Conservation (phyloP, 345 rosid genomes). For the Barbarea vulgaris region DNA sequence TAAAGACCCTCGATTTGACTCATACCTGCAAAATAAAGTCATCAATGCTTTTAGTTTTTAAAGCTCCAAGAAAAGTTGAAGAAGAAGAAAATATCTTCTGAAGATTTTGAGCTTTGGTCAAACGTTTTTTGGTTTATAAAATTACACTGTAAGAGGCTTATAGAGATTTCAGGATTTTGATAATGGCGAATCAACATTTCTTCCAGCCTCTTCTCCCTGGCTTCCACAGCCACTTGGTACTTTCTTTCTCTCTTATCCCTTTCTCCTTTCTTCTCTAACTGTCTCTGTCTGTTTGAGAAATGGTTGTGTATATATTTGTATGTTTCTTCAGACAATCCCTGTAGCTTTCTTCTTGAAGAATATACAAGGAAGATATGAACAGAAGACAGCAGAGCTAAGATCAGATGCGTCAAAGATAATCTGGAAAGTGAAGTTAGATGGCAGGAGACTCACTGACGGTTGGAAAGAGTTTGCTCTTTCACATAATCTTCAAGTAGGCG, state of each 20-base stretch:
- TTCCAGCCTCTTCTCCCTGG: slow-evolving; percentile 34
- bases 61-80: no score
- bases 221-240: slow-evolving; percentile 20
- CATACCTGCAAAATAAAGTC: no score
- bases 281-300: not conserved
- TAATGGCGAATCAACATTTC: slow-evolving; percentile 15
- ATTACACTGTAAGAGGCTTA: not conserved
- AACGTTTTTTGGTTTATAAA: not conserved
- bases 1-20: no score
- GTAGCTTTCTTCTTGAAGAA: slow-evolving; percentile 7
- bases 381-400: not conserved
- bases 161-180: no score
- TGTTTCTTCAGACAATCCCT: slow-evolving; percentile 26
- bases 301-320: not conserved
- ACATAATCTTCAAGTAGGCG: slow-evolving; percentile 28
- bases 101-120: no score
- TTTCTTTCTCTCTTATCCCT: not conserved
- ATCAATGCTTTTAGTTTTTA: no score
- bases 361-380: not conserved
- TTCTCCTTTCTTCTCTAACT: not conserved
- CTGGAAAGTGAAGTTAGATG: slow-evolving; percentile 32
- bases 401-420: not conserved
- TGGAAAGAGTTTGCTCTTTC: slow-evolving; percentile 30
- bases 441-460: slow-evolving; percentile 23
- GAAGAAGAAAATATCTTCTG: no score